Evolutionary conservation across 192 early-diverging fungal species (phyloP).

Genomic region (Phlyctochytrium planicorne): DNA sequence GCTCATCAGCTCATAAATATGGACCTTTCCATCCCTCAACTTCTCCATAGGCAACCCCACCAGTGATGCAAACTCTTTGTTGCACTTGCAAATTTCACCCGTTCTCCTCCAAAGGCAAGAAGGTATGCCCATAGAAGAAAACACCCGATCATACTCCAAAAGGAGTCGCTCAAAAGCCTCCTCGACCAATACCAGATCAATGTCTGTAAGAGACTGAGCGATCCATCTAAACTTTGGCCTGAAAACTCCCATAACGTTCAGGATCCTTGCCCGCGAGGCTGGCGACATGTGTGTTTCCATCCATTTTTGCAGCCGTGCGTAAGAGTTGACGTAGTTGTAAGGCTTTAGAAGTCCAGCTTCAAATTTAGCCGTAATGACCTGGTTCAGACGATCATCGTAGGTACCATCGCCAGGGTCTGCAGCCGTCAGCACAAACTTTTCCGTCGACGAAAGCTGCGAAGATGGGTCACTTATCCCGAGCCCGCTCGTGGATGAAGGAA

Average conservation of each 20-base stretch:
- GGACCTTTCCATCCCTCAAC: conserved; percentile 68
- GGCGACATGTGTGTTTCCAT: conserved; percentile 86
- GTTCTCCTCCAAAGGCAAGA: conserved; percentile 95
- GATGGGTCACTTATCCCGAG: conserved; percentile 13
- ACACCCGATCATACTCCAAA: conserved; percentile 93
- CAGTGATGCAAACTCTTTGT: conserved; percentile 90
- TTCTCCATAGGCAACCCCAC: conserved; percentile 81
- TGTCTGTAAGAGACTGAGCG: conserved; percentile 86
- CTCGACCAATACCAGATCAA: conserved; percentile 92
- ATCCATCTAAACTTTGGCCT: conserved; percentile 84
- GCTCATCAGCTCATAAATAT: conserved; percentile 70
- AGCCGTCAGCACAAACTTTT: conserved; percentile 87
- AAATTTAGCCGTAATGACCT: conserved; percentile 93
- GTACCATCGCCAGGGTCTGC: conserved; percentile 86
- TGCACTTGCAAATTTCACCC: conserved; percentile 95
- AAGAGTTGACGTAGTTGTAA: conserved; percentile 94
- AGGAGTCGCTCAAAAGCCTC: conserved; percentile 94
- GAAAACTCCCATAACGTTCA: conserved; percentile 86
- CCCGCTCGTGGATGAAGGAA: conserved; percentile 10
- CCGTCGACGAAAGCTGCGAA: conserved; percentile 53
- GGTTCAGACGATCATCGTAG: conserved; percentile 82
- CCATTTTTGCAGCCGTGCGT: conserved; percentile 82
- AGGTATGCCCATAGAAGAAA: conserved; percentile 92
- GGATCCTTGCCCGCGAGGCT: conserved; percentile 70
- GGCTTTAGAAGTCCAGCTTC: conserved; percentile 94